Evolutionary conservation across 768 basidiomycete genomes (phyloP), one percentile per base, ranked within the genome.

Genomic region (Leccinum uliginosum): DNA sequence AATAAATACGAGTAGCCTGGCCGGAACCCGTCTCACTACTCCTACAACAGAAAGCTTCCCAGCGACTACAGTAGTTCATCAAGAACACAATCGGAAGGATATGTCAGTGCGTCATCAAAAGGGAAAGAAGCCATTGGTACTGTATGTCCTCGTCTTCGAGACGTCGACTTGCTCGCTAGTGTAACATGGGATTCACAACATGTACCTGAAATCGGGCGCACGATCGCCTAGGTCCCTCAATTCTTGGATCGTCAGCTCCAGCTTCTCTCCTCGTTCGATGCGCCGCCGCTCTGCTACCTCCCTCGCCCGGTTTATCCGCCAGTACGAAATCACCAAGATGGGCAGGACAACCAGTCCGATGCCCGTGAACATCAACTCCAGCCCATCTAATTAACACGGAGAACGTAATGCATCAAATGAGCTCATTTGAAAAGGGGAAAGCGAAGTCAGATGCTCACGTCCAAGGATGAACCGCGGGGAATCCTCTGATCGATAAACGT

Each of bases 341-440:
- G 82, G 82, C 1, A 83, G 61, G 27, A 69, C 65, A 7, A 86
- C 73, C 62, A 86, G 72, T 0, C 86, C 86, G 30, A 89, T 83
- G 4, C 81, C 81, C 19, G 87, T 77, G 56, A 87, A 85, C 83
- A 85, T 85, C 21, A 88, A 72, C 67, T 86, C 85, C 14, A 85
- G 50, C 1, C 73, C 83, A 62, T 87, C 86, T 86, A 24, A 7
- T 4, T 44, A 23, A 43, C 8, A 35, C 1, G 4, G 3, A 3
- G 12, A 34, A 38, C 6, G 23, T 19, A 10, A 26, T 1, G 1
- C 12, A 11, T 54, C n/a, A 23, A 9, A 40, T 50, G 24, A 35
- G 4, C n/a, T 11, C 6, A 23, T n/a, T n/a, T n/a, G 9, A 38
- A 12, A 6, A 3, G 6, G 9, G 19, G 26, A 10, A 1, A 14